phyloP scores from a whole-genome alignment of 768 basidiomycete species.

The Hygrophoropsis aurantiaca region DNA sequence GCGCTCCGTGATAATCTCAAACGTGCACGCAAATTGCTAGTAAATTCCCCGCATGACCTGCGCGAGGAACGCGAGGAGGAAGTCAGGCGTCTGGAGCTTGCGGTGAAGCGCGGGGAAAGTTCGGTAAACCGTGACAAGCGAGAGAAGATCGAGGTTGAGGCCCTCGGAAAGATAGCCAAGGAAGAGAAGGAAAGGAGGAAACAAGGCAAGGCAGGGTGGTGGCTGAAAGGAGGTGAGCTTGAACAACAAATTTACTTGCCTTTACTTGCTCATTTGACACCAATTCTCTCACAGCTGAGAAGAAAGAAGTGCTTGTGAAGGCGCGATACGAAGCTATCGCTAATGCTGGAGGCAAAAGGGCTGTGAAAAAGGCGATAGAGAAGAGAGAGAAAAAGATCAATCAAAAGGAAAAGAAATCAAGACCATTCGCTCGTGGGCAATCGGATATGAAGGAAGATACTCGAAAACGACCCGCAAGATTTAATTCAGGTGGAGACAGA shows the following conservation, averaged over 20 bases:
- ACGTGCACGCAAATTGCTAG: slow-evolving; percentile 63
- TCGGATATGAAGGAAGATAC: slow-evolving; percentile 10
- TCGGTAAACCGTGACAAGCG: slow-evolving; percentile 68
- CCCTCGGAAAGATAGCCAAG: slow-evolving; percentile 45
- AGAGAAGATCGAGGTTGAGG: slow-evolving; percentile 70
- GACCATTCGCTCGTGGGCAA: slow-evolving; percentile 54
- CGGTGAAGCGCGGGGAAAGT: slow-evolving; percentile 78
- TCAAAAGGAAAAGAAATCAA: slow-evolving; percentile 86
- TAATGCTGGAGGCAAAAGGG: slow-evolving; percentile 70
- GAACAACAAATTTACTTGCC: slow-evolving; percentile 3
- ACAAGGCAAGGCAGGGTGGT: slow-evolving; percentile 82
- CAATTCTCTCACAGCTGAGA: slow-evolving; percentile 54
- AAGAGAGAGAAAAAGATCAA: slow-evolving; percentile 85
- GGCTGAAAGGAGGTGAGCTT: slow-evolving; percentile 74
- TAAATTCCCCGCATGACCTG: slow-evolving; percentile 58
- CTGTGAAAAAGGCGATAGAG: slow-evolving; percentile 85
- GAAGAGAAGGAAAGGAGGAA: slow-evolving; percentile 60
- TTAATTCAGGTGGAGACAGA: slow-evolving; percentile 6
- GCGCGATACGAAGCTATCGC: slow-evolving; percentile 82
- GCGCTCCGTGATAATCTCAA: slow-evolving; percentile 66
- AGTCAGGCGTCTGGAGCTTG: slow-evolving; percentile 64
- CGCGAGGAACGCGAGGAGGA: slow-evolving; percentile 66
- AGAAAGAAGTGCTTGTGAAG: slow-evolving; percentile 69
- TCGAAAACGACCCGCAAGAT: slow-evolving; percentile 14
- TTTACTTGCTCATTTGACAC: not conserved